Evolutionary conservation across 371 early-diverging fungal species (phyloP).

Genomic region (Umbelopsis sp.): DNA sequence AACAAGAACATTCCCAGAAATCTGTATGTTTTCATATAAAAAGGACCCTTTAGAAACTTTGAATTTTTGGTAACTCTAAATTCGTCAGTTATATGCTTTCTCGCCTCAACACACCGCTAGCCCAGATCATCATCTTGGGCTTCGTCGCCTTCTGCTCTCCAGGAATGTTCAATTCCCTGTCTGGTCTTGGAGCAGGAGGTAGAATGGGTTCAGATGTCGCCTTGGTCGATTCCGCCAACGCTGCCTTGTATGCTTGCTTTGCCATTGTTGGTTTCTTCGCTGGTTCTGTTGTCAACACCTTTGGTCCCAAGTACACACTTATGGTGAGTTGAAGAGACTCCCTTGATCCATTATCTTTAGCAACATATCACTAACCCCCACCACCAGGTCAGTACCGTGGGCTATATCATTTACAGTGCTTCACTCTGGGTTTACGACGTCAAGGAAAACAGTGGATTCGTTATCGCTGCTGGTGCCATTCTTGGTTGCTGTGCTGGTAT

Average conservation of each 20-base stretch:
- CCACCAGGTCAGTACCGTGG: constrained; percentile 31
- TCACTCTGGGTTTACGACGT: constrained; percentile 45
- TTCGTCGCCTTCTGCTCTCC: constrained; percentile 71
- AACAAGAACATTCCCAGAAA: too few species aligned
- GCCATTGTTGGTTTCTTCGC: constrained; percentile 63
- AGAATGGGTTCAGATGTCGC: constrained; percentile 51
- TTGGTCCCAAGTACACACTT: constrained; percentile 49
- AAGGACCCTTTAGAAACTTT: too few species aligned
- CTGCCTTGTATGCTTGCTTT: constrained; percentile 61
- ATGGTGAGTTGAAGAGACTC: constrained; percentile 21
- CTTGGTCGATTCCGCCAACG: constrained; percentile 61
- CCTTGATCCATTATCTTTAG: neutral
- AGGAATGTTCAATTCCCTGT: constrained; percentile 80
- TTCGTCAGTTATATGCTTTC: constrained; percentile 15
- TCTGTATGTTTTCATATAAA: too few species aligned
- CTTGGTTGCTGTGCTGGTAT: constrained; percentile 58
- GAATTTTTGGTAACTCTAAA: neutral
- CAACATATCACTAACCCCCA: too few species aligned
- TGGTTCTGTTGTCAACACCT: constrained; percentile 51
- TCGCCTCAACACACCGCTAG: constrained; percentile 44
- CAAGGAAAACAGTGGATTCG: constrained; percentile 33
- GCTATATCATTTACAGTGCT: constrained; percentile 49
- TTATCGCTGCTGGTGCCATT: constrained; percentile 51
- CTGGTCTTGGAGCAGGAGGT: constrained; percentile 59
- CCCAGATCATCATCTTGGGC: constrained; percentile 63